Conservation (phyloP, 2,329 filamentous ascomycete species). For the Monosporascus sp. region DNA sequence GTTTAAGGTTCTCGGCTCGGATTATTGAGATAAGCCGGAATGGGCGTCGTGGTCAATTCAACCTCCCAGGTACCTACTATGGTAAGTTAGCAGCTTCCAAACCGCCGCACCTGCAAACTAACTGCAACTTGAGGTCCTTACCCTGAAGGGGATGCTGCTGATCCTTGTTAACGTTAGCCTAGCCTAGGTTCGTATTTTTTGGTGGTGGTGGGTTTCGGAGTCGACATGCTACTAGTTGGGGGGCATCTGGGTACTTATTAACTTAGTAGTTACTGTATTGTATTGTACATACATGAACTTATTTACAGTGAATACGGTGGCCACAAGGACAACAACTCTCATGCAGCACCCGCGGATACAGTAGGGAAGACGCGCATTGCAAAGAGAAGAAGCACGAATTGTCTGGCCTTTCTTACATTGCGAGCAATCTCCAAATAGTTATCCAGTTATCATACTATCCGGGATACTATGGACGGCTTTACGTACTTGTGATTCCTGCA, state of each 20-base stretch:
- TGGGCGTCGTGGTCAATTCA: slow-evolving; percentile 25
- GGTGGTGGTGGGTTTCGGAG: no score
- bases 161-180: no score
- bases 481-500: neutral
- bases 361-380: neutral
- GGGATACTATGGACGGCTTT: neutral
- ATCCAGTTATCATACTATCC: no score
- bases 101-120: neutral
- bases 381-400: neutral
- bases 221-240: no score
- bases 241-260: no score
- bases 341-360: no score
- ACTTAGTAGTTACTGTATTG: neutral
- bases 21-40: slow-evolving; percentile 17
- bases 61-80: no score
- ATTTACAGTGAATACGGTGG: slow-evolving; percentile 19
- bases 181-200: no score
- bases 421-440: neutral
- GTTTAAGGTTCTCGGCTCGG: no score
- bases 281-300: slow-evolving; percentile 4
- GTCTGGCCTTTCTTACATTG: neutral
- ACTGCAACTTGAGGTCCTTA: neutral
- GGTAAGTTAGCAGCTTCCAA: no score
- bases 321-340: slow-evolving; percentile 9
- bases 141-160: neutral